Percentiles rank a stretch among this genome's conserved stretches.
phyloP scores from a whole-genome alignment of 169 alveolate genomes.

The Eimeria sp. region DNA sequence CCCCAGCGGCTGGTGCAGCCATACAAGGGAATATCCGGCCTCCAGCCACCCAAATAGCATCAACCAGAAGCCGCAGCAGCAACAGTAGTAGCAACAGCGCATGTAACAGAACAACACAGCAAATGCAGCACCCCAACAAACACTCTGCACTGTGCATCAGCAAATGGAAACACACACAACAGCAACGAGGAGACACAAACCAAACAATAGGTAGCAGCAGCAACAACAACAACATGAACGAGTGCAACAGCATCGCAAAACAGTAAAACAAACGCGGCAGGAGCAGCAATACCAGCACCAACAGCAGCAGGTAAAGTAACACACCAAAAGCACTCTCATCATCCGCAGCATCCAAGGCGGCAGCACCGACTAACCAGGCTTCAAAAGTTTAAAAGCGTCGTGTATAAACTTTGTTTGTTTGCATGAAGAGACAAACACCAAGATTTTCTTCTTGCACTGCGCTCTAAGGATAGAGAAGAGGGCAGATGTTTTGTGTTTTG shows the following conservation, averaged over 20 bases:
- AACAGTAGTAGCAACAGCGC: background rate
- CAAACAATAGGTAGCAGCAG: background rate
- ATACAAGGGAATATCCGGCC: no score
- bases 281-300: background rate
- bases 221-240: background rate
- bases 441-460: conserved; percentile 93
- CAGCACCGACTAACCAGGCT: conserved; percentile 90
- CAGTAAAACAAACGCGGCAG: background rate
- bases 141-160: no score
- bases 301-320: background rate
- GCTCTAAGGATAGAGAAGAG: conserved; percentile 95
- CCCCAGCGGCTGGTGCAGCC: background rate
- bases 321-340: background rate
- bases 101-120: no score
- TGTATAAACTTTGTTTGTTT: conserved; percentile 98
- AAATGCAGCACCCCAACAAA: no score
- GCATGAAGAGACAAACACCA: conserved; percentile 96
- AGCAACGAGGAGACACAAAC: background rate
- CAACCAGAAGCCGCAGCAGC: background rate
- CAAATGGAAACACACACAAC: background rate
- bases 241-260: background rate
- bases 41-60: no score
- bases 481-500: conserved; percentile 94
- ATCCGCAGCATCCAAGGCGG: background rate
- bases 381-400: conserved; percentile 97